phyloP scores from a whole-genome alignment of 345 rosid species.

The Arabidopsis suecica region DNA sequence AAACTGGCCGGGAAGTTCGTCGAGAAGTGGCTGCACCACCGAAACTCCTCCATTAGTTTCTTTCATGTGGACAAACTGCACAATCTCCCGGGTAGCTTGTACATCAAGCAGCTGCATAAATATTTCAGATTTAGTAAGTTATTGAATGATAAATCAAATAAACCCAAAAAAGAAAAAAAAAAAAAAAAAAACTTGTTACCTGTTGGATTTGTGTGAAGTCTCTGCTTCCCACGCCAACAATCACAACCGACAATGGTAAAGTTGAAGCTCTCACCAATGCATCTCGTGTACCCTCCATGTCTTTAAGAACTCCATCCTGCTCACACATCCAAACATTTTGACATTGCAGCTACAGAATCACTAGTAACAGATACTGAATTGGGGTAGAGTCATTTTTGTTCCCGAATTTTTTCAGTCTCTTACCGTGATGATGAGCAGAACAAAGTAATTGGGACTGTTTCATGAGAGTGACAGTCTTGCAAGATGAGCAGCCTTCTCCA shows the following conservation, averaged over 20 bases:
- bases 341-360: neutral
- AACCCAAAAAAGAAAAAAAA: neutral
- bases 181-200: constrained; percentile 48
- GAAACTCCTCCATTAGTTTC: constrained; percentile 76
- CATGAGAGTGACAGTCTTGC: constrained; percentile 46
- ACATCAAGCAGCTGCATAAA: constrained; percentile 73
- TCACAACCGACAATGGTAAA: constrained; percentile 86
- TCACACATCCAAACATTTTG: constrained; percentile 33
- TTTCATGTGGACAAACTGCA: constrained; percentile 85
- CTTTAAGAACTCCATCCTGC: constrained; percentile 90
- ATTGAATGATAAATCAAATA: neutral
- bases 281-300: constrained; percentile 75
- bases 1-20: constrained; percentile 90
- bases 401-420: constrained; percentile 17
- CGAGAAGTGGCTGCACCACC: constrained; percentile 76
- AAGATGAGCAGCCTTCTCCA: constrained; percentile 53
- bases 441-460: constrained; percentile 44
- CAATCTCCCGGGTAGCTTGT: constrained; percentile 78
- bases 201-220: constrained; percentile 82
- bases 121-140: neutral
- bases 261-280: constrained; percentile 89
- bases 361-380: constrained; percentile 8
- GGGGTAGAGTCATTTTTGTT: neutral
- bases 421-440: constrained; percentile 54
- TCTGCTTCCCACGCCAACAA: constrained; percentile 83